Conservation (phyloP, 805 yeast species). For the Komagataella kurtzmanii region DNA sequence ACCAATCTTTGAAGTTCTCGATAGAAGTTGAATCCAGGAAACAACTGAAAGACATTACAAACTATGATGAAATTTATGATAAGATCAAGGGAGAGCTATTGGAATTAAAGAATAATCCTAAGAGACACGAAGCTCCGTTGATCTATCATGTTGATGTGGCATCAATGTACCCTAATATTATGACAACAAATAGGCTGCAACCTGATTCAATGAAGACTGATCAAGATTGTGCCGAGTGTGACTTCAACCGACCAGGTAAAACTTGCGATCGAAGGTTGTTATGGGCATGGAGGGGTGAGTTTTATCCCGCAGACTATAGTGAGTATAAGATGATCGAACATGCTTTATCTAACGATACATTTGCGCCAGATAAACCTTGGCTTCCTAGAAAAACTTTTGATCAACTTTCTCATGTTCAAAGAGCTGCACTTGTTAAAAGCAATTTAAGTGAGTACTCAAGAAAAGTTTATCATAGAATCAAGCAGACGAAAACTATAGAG, state of each 20-base stretch:
- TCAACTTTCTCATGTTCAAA: slow-evolving; percentile 65
- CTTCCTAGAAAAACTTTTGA: slow-evolving; percentile 54
- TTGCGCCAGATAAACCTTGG: slow-evolving; percentile 48
- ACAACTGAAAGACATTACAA: slow-evolving; percentile 62
- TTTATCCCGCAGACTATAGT: slow-evolving; percentile 76
- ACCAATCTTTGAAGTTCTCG: slow-evolving; percentile 67
- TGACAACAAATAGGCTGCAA: slow-evolving; percentile 93
- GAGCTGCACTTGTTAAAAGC: slow-evolving; percentile 61
- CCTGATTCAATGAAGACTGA: slow-evolving; percentile 96
- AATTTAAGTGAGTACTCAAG: slow-evolving; percentile 74
- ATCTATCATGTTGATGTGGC: slow-evolving; percentile 98
- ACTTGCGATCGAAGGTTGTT: slow-evolving; percentile 81
- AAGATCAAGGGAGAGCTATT: slow-evolving; percentile 39
- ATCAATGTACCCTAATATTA: slow-evolving; percentile 97
- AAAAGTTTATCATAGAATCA: slow-evolving; percentile 72
- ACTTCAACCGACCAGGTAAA: slow-evolving; percentile 91
- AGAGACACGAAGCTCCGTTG: slow-evolving; percentile 64
- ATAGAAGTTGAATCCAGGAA: slow-evolving; percentile 71
- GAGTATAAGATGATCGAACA: slow-evolving; percentile 86
- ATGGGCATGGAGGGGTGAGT: slow-evolving; percentile 99
- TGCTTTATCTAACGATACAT: slow-evolving; percentile 66
- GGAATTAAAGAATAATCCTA: slow-evolving; percentile 49
- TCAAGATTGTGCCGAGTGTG: slow-evolving; percentile 95
- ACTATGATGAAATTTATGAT: slow-evolving; percentile 62
- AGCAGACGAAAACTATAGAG: slow-evolving; percentile 71